Evolutionary conservation across 345 rosid species (phyloP), one percentile per base, ranked within the genome.

Genomic region (Erucastrum elatum): DNA sequence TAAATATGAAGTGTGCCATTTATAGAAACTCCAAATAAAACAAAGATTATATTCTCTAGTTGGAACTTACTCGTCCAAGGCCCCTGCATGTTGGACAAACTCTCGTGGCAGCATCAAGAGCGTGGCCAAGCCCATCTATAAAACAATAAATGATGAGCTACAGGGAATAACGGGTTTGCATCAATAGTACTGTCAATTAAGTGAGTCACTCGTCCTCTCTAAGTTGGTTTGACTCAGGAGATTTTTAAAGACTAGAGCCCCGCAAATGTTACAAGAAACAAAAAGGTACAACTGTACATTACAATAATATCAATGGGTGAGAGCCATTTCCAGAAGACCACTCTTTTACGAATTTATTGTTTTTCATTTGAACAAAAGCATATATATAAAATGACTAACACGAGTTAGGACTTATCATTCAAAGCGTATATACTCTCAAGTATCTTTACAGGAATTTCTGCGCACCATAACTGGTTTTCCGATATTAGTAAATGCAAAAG

Each of bases 51-150:
- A 70, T 73, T 25, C 59, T 81, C 70, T 58, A 64, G 65, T 64
- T 70, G 82, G 70, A 59, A 85, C 95, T 90, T 87, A 92, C 97
- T 83, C 82, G 84, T 75, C 97, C 96, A 72, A 82, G 31, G n/a
- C 98, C 98, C 80, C 90, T 87, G 86, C 98, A 94, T 58, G 84
- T 89, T 75, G 89, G 87, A 76, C 98, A 92, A 76, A 77, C 75
- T 74, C 70, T 82, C 82, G 77, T 80, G 80, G 84, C 84, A 70
- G 95, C 97, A 84, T 84, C 81, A 72, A 62, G 69, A 16, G 93
- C 84, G 84, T 86, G 84, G 85, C 98, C 98, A 81, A 72, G 86
- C 34, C 97, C 97, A 84, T 87, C 97, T 92, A 87, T 86, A 83
- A 84, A 44, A 76, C 33, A 17, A 72, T 75, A 75, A 51, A 79